Base-by-base conservation (phyloP, 129 eudicot genomes). In the Tanacetum coccineum region DNA sequence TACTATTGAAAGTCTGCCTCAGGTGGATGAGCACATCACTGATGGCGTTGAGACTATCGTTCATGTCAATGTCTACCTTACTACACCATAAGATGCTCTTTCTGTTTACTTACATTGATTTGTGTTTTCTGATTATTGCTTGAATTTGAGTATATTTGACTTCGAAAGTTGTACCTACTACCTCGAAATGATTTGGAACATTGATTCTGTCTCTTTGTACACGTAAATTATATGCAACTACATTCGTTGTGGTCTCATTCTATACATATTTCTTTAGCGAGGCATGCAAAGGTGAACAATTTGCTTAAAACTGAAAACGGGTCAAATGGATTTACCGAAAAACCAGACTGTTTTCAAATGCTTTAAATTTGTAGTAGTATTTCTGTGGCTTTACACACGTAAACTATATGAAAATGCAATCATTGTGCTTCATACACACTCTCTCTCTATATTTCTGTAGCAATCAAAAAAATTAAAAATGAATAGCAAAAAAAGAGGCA, bases 41-140 rank as follows among this genome's bases (percentile, higher is more conserved):
- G 99, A 89, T 82, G 99, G 99, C 5, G 81, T 87, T 49, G 95
- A 94, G 26, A 89, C 95, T 21, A 77, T 93, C 30, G 84, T 87
- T 15, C 90, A 89, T 48, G 79, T 93, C 36, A 86, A 82, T 50
- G 83, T 93, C 14, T 89, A 78, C 71, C 75, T 88, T 67, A 83
- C 91, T 42, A 40, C 50, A 68, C 74, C 76, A 42, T 78, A 76
- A 71, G 51, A 49, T 12, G 5, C 52, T 63, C 30, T 5, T 13
- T 7, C 13, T 69, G 18, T 32, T 26, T 30, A 30, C 10, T 40
- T 42, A 49, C 26, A 12, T 57, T 21, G 13, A 66, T 68, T 74
- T 58, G 1, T 52, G 46, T 46, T 58, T 78, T 76, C 30, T 56
- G 32, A 36, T 60, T 46, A 9, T 64, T 63, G 68, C 8, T 57